phyloP scores from a whole-genome alignment of 805 yeast species.

The Sugiyamaella floridensis region DNA sequence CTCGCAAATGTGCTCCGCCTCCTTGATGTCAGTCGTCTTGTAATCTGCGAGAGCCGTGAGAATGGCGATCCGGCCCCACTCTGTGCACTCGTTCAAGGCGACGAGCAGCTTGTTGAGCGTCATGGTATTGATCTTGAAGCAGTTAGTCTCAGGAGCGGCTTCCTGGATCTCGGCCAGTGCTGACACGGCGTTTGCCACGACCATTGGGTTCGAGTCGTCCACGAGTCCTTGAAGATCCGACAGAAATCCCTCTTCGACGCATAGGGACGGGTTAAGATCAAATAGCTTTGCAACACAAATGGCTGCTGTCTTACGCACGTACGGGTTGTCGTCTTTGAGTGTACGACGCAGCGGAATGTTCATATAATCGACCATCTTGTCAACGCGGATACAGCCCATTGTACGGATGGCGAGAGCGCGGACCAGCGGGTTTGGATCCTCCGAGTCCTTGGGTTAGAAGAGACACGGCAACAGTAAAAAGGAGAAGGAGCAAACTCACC shows the following conservation, averaged over 20 bases:
- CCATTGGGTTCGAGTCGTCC: slow-evolving; percentile 92
- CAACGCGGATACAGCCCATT: slow-evolving; percentile 97
- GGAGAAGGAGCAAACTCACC: neutral
- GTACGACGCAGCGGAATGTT: slow-evolving; percentile 83
- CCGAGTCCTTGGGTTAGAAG: slow-evolving; percentile 52
- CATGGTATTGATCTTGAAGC: slow-evolving; percentile 37
- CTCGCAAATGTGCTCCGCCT: slow-evolving; percentile 80
- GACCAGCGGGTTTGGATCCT: slow-evolving; percentile 93
- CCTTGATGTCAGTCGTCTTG: slow-evolving; percentile 46
- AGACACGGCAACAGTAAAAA: neutral
- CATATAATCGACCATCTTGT: slow-evolving; percentile 90
- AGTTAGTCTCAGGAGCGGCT: slow-evolving; percentile 48
- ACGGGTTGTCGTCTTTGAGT: slow-evolving; percentile 87
- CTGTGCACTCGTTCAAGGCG: slow-evolving; percentile 94
- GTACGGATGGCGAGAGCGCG: slow-evolving; percentile 95
- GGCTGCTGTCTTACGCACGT: slow-evolving; percentile 96
- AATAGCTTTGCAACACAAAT: slow-evolving; percentile 93
- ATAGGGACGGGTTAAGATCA: slow-evolving; percentile 72
- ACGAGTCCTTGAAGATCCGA: slow-evolving; percentile 58
- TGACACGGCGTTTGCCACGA: slow-evolving; percentile 86
- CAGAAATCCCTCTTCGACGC: slow-evolving; percentile 82
- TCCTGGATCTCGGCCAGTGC: slow-evolving; percentile 79
- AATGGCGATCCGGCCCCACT: slow-evolving; percentile 96
- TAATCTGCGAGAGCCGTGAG: slow-evolving; percentile 75
- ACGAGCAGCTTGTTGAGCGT: slow-evolving; percentile 53